Base-by-base conservation (phyloP, 345 rosid species). In the Dovyalis caffra region DNA sequence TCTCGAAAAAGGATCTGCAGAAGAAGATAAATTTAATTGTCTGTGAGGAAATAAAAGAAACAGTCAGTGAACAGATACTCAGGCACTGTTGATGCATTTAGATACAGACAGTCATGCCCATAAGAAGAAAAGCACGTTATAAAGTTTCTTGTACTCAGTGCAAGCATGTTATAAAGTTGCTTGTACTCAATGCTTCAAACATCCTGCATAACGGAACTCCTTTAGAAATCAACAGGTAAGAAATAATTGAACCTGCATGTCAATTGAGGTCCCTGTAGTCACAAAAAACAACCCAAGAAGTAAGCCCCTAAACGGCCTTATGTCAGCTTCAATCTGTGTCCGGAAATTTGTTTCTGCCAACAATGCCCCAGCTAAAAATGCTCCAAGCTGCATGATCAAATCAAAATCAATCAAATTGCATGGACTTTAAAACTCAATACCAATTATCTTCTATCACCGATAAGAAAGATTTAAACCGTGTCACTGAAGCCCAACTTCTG, bases 321-420 rank as follows among this genome's bases (percentile, higher is more conserved):
- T 95, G 85, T 95, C 97, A 71, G 99, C 99, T 86, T 95, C 99
- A 67, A 92, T 95, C 82, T 95, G 99, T 69, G 98, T 95, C 63
- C 97, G 78, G 77, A 91, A 92, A 87, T 92, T 95, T 74, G 98
- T 92, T 89, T 95, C 99, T 14, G 98, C 99, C 76, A 95, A 72
- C 70, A 95, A 75, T 74, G 98, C 99, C 70, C 97, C 99, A 47
- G 99, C 98, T 73, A 95, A 86, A 87, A 95, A 95, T 64, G 99
- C 98, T 85, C 98, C 99, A 74, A 95, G 98, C 99, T 95, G 86
- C 74, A 82, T 63, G 75, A 76, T 26, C 25, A 75, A 60, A 61
- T 40, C 38, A 56, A 40, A 74, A 20, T 68, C 70, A n/a, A 31
- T 37, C 73, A 28, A 64, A 80, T 57, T 53, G 5, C 70, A 67